Conservation (phyloP, 768 basidiomycete genomes). For the Tulasnella sp. region DNA sequence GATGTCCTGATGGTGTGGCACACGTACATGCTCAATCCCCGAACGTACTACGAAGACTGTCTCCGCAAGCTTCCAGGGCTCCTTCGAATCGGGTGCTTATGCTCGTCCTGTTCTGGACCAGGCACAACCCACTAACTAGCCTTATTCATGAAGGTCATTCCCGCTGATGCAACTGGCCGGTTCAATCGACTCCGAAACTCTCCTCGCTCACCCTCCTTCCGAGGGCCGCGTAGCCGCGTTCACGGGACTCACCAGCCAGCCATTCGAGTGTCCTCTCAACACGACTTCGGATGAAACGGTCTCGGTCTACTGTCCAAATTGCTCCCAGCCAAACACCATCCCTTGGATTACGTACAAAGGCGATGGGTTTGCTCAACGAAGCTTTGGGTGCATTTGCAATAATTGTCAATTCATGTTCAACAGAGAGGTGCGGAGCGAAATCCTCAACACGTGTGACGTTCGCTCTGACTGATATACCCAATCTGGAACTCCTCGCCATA, state of each 20-base stretch:
- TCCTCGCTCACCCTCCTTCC: conserved; percentile 20
- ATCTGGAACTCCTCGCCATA: not conserved
- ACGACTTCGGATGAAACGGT: not conserved
- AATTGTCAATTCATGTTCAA: not conserved
- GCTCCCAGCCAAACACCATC: not conserved
- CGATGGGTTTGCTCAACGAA: conserved; percentile 37
- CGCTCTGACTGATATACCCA: not conserved
- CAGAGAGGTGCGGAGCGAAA: conserved; percentile 29
- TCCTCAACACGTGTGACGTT: not conserved
- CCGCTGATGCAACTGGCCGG: conserved; percentile 33
- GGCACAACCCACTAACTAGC: not conserved
- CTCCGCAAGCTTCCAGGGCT: not conserved
- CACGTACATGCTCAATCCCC: conserved; percentile 37
- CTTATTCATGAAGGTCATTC: conserved; percentile 12
- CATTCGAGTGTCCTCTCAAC: conserved; percentile 25
- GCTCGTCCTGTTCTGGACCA: too few species aligned
- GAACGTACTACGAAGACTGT: conserved; percentile 32
- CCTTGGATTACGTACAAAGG: conserved; percentile 36
- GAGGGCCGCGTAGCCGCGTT: not conserved
- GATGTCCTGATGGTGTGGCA: conserved; percentile 40
- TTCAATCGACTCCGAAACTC: conserved; percentile 21
- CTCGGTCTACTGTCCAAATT: conserved; percentile 23
- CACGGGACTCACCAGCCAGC: conserved; percentile 23
- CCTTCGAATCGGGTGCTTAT: not conserved
- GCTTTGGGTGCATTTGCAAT: conserved; percentile 22